Evolutionary conservation across 2,329 filamentous ascomycete genomes (phyloP).

Genomic region (Fusarium veterinarium): DNA sequence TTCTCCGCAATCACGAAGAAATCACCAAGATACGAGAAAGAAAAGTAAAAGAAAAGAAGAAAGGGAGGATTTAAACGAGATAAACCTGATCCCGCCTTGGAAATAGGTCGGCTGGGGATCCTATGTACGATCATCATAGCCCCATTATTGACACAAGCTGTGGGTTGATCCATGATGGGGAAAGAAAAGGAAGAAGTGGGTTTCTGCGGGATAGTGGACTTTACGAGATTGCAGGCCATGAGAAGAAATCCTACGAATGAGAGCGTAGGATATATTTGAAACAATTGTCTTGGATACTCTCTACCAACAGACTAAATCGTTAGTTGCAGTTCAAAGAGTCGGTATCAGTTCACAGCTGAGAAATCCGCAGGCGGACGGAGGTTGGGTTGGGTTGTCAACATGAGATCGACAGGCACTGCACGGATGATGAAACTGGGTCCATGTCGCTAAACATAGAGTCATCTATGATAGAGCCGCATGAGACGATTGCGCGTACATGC

Average conservation of each 20-base stretch:
- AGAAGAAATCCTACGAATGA: not conserved
- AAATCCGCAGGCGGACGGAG: not conserved
- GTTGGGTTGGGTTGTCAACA: constrained; percentile 1
- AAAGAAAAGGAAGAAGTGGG: constrained; percentile 10
- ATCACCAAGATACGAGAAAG: constrained; percentile 3
- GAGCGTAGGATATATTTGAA: not conserved
- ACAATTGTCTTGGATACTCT: not conserved
- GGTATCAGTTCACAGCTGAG: not conserved
- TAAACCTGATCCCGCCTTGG: not conserved
- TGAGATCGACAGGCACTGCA: constrained; percentile 29
- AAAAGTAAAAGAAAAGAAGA: not conserved
- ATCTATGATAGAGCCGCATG: constrained; percentile 26
- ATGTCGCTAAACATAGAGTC: constrained; percentile 30
- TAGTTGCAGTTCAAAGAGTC: not conserved
- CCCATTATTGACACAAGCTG: constrained; percentile 1
- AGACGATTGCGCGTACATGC: constrained; percentile 22
- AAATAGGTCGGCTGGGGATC: constrained; percentile 3
- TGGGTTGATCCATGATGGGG: constrained; percentile 20
- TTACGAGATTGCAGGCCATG: constrained; percentile 10
- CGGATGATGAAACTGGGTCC: constrained; percentile 2
- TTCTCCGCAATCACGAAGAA: constrained; percentile 24
- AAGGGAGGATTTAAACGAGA: constrained; percentile 4
- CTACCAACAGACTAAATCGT: not conserved
- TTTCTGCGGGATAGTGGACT: constrained; percentile 25
- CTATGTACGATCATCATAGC: constrained; percentile 33